These are phyloP conservation scores for Wickerhamiella qilinensis DNA, from an alignment of 805 yeast genomes.

Conservation along the genomic window DNA sequence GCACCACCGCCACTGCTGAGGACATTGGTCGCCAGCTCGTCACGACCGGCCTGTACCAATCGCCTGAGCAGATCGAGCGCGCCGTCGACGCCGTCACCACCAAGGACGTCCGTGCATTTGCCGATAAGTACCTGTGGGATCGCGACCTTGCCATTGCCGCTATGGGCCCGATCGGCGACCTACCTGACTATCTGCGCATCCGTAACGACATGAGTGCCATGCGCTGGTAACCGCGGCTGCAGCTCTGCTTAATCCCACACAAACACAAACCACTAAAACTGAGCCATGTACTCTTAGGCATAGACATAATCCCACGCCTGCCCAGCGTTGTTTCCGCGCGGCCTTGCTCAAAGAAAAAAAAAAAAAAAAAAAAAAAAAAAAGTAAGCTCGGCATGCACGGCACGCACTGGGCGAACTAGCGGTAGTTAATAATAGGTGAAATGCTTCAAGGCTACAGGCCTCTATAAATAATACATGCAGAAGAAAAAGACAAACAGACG, in stretches of 20 bases:
- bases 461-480: too few relatives aligned
- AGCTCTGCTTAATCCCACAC: neutral
- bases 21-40: constrained; percentile 95
- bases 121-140: constrained; percentile 58
- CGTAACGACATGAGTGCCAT: constrained; percentile 28
- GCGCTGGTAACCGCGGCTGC: neutral
- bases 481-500: too few relatives aligned
- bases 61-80: constrained; percentile 59
- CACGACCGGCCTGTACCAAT: constrained; percentile 68
- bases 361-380: too few relatives aligned
- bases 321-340: too few relatives aligned
- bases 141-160: constrained; percentile 87
- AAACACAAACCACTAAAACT: neutral
- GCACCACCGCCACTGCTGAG: constrained; percentile 91
- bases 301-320: too few relatives aligned
- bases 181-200: constrained; percentile 54
- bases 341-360: too few relatives aligned
- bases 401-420: too few relatives aligned
- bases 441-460: too few relatives aligned
- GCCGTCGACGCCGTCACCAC: constrained; percentile 65
- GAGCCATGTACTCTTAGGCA: neutral
- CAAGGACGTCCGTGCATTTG: constrained; percentile 75
- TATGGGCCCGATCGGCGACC: constrained; percentile 57
- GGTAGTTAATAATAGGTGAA: too few relatives aligned
- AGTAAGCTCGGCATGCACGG: too few relatives aligned